A percentile compares a stretch with the other conserved stretches of the same genome.
Conservation (phyloP, 2,329 filamentous ascomycete genomes). For the Neofusicoccum laricinum region DNA sequence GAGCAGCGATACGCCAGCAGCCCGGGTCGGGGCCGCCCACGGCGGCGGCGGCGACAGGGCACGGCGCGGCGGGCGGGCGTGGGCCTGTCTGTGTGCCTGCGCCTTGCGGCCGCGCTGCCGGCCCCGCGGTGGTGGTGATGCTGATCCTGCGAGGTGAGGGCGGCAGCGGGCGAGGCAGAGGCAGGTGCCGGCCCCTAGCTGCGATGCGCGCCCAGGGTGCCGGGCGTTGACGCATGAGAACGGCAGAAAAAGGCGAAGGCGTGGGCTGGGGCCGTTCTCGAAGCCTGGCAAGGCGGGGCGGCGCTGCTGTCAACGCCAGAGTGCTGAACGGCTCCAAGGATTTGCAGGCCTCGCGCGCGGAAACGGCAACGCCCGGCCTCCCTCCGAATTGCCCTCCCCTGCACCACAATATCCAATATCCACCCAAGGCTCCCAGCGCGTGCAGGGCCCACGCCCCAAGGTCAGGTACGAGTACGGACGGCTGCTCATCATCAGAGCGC, state of each 20-base stretch:
- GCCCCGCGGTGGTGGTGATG: neutral
- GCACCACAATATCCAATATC: slow-evolving; percentile 13
- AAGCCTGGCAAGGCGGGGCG: slow-evolving; percentile 17
- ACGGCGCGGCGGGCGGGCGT: neutral
- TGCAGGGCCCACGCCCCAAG: slow-evolving; percentile 8
- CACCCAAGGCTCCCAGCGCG: slow-evolving; percentile 14
- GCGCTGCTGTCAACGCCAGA: slow-evolving; percentile 17
- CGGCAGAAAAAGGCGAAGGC: slow-evolving; percentile 5
- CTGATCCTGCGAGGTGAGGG: neutral
- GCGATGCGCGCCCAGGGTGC: slow-evolving; percentile 17
- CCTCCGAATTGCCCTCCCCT: slow-evolving; percentile 9
- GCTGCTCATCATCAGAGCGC: slow-evolving; percentile 15
- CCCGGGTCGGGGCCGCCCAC: neutral
- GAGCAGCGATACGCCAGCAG: slow-evolving; percentile 5
- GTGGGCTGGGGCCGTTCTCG: slow-evolving; percentile 10
- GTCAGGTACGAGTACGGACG: slow-evolving; percentile 16
- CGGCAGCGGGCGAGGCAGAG: neutral
- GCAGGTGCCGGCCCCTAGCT: slow-evolving; percentile 1
- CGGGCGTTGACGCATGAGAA: slow-evolving; percentile 11
- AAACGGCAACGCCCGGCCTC: slow-evolving; percentile 15
- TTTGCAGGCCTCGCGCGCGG: slow-evolving; percentile 13
- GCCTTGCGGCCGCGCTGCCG: neutral
- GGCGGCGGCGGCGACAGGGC: neutral
- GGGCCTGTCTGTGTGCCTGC: neutral
- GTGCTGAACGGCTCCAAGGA: slow-evolving; percentile 14